These are phyloP conservation scores for Camelina laxa DNA, from an alignment of 345 rosid species.

Conservation along the genomic window DNA sequence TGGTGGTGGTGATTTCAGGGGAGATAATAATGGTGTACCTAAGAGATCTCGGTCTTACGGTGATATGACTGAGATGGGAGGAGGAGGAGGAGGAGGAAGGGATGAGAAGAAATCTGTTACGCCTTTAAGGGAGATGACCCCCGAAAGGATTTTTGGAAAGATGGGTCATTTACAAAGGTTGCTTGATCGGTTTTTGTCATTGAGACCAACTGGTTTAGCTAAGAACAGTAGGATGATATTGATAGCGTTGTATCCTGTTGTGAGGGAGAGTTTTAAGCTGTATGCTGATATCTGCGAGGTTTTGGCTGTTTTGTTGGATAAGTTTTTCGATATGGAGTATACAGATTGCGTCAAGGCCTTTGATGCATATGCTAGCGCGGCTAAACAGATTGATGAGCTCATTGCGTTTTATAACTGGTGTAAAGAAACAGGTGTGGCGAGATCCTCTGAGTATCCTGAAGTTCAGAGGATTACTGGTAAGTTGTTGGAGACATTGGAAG, in stretches of 20 bases:
- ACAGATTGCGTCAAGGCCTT: conserved; percentile 79
- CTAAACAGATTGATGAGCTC: conserved; percentile 88
- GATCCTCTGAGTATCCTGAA: conserved; percentile 90
- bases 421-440: conserved; percentile 79
- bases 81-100: conserved; percentile 25
- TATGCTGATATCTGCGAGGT: conserved; percentile 86
- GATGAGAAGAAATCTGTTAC: conserved; percentile 58
- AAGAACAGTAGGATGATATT: conserved; percentile 76
- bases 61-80: conserved; percentile 62
- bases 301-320: conserved; percentile 80
- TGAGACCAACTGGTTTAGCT: conserved; percentile 79
- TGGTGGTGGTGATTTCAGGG: conserved; percentile 55
- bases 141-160: conserved; percentile 74
- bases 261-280: conserved; percentile 83
- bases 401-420: conserved; percentile 80
- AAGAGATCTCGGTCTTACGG: conserved; percentile 78
- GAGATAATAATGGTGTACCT: conserved; percentile 49
- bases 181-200: conserved; percentile 69
- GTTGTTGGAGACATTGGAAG: conserved; percentile 81
- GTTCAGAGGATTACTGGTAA: conserved; percentile 86
- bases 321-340: conserved; percentile 85
- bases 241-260: conserved; percentile 67
- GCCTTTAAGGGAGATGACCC: conserved; percentile 76
- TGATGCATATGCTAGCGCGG: conserved; percentile 82
- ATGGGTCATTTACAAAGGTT: conserved; percentile 71